These are phyloP conservation scores for Paramecium caudatum DNA, from an alignment of 73 alveolate species.

Conservation along the genomic window DNA sequence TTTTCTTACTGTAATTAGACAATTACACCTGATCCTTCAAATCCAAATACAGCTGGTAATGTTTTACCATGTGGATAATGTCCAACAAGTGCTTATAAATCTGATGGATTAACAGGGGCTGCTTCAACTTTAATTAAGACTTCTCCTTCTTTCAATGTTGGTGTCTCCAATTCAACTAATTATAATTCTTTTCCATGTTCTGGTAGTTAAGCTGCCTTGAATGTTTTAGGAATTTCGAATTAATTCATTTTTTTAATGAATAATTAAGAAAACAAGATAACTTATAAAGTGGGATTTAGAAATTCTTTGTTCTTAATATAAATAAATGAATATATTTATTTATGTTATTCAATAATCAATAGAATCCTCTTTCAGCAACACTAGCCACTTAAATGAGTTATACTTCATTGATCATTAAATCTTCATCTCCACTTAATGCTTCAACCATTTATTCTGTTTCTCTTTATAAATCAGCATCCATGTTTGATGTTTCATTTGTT, in stretches of 20 bases:
- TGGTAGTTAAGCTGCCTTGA: conserved; percentile 62
- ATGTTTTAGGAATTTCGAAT: conserved; percentile 46
- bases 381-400: conserved; percentile 41
- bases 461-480: not conserved
- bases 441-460: not conserved
- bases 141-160: conserved; percentile 78
- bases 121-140: conserved; percentile 81
- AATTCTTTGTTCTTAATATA: not conserved
- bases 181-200: conserved; percentile 19
- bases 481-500: not conserved
- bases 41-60: conserved; percentile 82
- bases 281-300: not conserved
- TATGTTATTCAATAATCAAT: conserved; percentile 31
- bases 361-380: conserved; percentile 49
- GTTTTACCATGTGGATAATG: conserved; percentile 62
- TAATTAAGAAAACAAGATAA: not conserved
- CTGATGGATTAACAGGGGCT: conserved; percentile 88
- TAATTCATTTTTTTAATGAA: not conserved
- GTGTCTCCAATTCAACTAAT: conserved; percentile 74
- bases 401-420: not conserved
- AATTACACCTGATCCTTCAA: conserved; percentile 82
- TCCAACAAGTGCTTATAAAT: conserved; percentile 66
- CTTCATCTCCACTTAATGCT: not conserved
- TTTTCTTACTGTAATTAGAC: conserved; percentile 76
- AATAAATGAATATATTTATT: not conserved